phyloP scores from a whole-genome alignment of 2,329 filamentous ascomycete genomes.

The Phyllosticta paracitricarpa region DNA sequence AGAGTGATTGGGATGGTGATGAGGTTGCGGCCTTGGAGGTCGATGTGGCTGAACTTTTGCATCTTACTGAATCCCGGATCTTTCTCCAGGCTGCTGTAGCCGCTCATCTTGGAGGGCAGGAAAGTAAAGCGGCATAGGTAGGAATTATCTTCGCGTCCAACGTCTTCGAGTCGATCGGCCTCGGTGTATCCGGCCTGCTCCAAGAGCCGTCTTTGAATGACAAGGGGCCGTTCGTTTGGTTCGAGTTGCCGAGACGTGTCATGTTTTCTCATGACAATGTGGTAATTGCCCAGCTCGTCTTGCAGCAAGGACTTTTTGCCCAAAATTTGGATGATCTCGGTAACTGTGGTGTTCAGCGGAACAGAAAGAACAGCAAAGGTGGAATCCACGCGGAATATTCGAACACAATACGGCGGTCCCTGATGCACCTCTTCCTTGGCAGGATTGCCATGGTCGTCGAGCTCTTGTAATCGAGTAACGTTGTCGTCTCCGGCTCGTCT shows the following conservation, averaged over 20 bases:
- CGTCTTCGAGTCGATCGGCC: conserved; percentile 78
- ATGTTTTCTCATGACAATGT: conserved; percentile 91
- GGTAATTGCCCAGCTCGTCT: conserved; percentile 85
- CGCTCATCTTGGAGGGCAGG: conserved; percentile 76
- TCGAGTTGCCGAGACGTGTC: conserved; percentile 75
- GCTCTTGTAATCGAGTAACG: conserved; percentile 46
- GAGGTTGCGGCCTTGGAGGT: conserved; percentile 80
- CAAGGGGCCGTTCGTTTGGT: conserved; percentile 67
- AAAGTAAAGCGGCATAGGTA: conserved; percentile 96
- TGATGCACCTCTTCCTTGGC: conserved; percentile 62
- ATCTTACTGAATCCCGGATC: conserved; percentile 74
- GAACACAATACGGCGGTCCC: conserved; percentile 73
- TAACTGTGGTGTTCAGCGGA: conserved; percentile 70
- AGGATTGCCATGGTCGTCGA: conserved; percentile 59
- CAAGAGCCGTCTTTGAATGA: conserved; percentile 83
- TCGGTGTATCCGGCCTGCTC: conserved; percentile 88
- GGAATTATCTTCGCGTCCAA: conserved; percentile 93
- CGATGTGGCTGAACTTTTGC: conserved; percentile 89
- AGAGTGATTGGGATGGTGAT: conserved; percentile 91
- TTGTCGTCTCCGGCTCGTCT: conserved; percentile 60
- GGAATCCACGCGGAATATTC: conserved; percentile 85
- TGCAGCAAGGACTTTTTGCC: conserved; percentile 90
- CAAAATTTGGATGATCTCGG: conserved; percentile 79
- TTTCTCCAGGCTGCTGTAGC: conserved; percentile 58
- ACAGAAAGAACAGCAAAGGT: conserved; percentile 91